Percentiles rank a stretch among this genome's conserved stretches.
Evolutionary conservation across 2,329 filamentous ascomycete species (phyloP).

Genomic region (Dactylellina drechsleri): DNA sequence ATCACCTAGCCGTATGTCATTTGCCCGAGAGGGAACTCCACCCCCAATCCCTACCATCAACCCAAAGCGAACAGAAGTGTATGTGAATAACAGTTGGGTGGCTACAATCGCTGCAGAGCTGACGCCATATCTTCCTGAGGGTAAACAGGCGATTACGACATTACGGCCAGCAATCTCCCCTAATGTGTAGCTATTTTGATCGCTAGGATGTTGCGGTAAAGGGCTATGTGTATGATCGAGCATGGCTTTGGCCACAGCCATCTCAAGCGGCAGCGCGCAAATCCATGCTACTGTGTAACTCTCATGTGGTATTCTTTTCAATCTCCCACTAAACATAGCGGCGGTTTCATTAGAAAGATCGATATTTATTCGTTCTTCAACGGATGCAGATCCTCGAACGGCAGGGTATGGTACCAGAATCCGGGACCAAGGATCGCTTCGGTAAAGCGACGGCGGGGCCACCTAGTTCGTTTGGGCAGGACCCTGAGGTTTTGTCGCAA

Average conservation of each 20-base stretch:
- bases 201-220: slow-evolving; percentile 2
- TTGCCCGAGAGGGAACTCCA: slow-evolving; percentile 1
- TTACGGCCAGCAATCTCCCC: slow-evolving; percentile 12
- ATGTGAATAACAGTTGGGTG: slow-evolving; percentile 21
- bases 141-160: slow-evolving; percentile 27
- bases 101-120: slow-evolving; percentile 15
- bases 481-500: too few species aligned
- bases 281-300: slow-evolving; percentile 61
- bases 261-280: slow-evolving; percentile 60
- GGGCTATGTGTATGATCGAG: slow-evolving; percentile 57
- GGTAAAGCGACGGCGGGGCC: too few species aligned
- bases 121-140: slow-evolving; percentile 9
- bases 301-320: slow-evolving; percentile 21
- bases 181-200: slow-evolving; percentile 24
- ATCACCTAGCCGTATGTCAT: slow-evolving; percentile 58
- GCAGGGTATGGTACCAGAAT: too few species aligned
- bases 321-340: background rate
- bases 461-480: too few species aligned
- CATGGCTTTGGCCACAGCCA: slow-evolving; percentile 59
- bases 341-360: too few species aligned
- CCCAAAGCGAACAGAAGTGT: slow-evolving; percentile 11
- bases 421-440: too few species aligned
- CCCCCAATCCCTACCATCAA: slow-evolving; percentile 30
- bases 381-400: too few species aligned
- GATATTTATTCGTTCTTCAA: too few species aligned